phyloP scores from a whole-genome alignment of 2,329 filamentous ascomycete genomes.

The Teratosphaeria zuluensis region DNA sequence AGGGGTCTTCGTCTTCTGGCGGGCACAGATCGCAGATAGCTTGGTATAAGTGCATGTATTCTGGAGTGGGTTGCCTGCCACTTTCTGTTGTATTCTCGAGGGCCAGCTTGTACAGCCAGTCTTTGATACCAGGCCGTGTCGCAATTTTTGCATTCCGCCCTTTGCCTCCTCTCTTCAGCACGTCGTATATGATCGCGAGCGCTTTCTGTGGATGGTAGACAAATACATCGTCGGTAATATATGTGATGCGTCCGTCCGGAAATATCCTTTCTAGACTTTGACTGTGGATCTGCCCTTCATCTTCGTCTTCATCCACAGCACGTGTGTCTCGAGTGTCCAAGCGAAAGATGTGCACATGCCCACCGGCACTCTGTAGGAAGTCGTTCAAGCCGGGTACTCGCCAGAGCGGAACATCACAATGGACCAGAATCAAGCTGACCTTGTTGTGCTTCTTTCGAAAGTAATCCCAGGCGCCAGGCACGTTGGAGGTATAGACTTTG shows the following conservation, averaged over 20 bases:
- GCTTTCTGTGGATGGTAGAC: conserved; percentile 29
- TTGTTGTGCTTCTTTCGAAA: conserved; percentile 10
- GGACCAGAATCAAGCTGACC: conserved; percentile 17
- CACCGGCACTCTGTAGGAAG: conserved; percentile 17
- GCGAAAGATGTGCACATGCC: conserved; percentile 20
- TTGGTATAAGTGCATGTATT: conserved; percentile 14
- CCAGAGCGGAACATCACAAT: conserved; percentile 25
- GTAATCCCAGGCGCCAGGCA: conserved; percentile 18
- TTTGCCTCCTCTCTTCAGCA: conserved; percentile 22
- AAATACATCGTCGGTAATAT: conserved; percentile 37
- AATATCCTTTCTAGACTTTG: conserved; percentile 24
- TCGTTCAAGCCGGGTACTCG: conserved; percentile 25
- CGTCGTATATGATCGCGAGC: conserved; percentile 27
- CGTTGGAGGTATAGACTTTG: conserved; percentile 17
- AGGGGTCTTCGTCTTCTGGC: conserved; percentile 11
- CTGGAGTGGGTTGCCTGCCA: conserved; percentile 2
- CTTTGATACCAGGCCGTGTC: conserved; percentile 19
- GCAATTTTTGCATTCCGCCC: conserved; percentile 16
- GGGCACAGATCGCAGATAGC: conserved; percentile 19
- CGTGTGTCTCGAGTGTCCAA: neutral
- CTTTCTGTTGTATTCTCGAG: conserved; percentile 8
- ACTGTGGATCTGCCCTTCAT: neutral
- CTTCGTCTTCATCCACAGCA: neutral
- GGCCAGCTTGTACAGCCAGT: conserved; percentile 14
- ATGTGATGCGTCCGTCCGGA: conserved; percentile 29